Evolutionary conservation across 352 stramenopile species (phyloP), one percentile per base, ranked within the genome.

Genomic region (Pythium periplocum): DNA sequence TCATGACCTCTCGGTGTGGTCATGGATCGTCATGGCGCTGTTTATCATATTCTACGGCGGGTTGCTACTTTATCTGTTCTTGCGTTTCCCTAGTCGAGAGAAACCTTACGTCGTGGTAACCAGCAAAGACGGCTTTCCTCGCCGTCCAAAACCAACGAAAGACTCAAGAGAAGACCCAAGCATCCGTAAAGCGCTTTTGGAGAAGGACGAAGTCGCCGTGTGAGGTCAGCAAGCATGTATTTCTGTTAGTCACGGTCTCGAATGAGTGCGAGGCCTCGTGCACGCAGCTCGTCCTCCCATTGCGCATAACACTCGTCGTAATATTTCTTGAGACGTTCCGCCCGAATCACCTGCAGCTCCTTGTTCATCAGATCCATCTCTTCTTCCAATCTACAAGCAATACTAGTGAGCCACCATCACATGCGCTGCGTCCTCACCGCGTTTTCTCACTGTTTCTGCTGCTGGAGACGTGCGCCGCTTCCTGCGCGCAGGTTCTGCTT

Each of bases 311-410:
- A 93, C 9, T 47, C 71, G 37, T 88, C 75, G 48, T 89, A 93
- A 53, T 90, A 93, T 42, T 78, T 68, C 48, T 83, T 72, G 30
- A 90, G 56, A 30, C 82, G 75, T 55, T 83, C 78, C 31, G 78
- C 68, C 17, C 82, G 73, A 42, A 90, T 77, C 12, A 73, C 61
- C 26, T 89, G 59, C 9, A 88, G 57, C 39, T 90, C 77, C 46
- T 86, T 87, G 65, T 86, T 89, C 52, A 89, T 53, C 42, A 93
- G 39, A n/a, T 90, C 71, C 53, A 87, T 75, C 49, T 93, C 82
- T 57, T 90, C 78, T 11, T 64, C 63, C 6, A 89, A 57, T 31
- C 81, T 91, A 42, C 17, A 17, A 51, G 40, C 36, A 52, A 26
- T 41, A 10, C 34, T 11, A 42, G 8, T 39, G 11, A 51, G 11